Evolutionary conservation across 805 yeast species (phyloP).

Genomic region (Teunomyces aglyptinius): DNA sequence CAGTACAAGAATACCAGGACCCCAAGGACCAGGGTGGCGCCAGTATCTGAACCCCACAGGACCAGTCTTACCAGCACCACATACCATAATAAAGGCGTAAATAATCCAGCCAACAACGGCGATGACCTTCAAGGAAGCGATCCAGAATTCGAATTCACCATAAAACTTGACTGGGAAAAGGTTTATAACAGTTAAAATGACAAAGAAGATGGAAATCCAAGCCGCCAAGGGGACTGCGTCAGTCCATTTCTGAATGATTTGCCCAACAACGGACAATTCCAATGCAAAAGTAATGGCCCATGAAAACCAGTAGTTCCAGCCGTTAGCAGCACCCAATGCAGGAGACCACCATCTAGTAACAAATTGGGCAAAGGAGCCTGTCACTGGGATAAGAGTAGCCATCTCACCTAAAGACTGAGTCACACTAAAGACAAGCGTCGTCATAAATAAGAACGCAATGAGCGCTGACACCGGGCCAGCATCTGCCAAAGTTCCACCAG

Average conservation of each 20-base stretch:
- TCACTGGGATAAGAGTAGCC: constrained; percentile 74
- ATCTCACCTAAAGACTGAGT: constrained; percentile 76
- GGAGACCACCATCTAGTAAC: constrained; percentile 66
- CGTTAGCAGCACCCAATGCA: constrained; percentile 70
- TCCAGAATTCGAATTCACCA: constrained; percentile 78
- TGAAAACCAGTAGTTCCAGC: constrained; percentile 74
- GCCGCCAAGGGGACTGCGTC: constrained; percentile 65
- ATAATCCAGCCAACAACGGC: constrained; percentile 71
- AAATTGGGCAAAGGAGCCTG: constrained; percentile 69
- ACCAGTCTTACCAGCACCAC: constrained; percentile 69
- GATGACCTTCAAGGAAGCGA: constrained; percentile 62
- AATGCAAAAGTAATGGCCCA: constrained; percentile 78
- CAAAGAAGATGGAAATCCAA: constrained; percentile 69
- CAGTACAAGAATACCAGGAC: constrained; percentile 55
- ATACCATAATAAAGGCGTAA: constrained; percentile 67
- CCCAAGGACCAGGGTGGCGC: constrained; percentile 79
- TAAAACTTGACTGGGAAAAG: constrained; percentile 66
- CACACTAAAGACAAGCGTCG: constrained; percentile 60
- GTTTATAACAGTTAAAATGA: constrained; percentile 51
- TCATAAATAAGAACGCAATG: constrained; percentile 65
- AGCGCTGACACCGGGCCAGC: constrained; percentile 73
- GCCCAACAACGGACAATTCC: constrained; percentile 71
- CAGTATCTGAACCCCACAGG: constrained; percentile 79
- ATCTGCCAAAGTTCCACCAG: constrained; percentile 49
- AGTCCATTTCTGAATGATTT: constrained; percentile 65